Conservation (phyloP, 305 asterid genomes). For the Caryopteris hybrid region DNA sequence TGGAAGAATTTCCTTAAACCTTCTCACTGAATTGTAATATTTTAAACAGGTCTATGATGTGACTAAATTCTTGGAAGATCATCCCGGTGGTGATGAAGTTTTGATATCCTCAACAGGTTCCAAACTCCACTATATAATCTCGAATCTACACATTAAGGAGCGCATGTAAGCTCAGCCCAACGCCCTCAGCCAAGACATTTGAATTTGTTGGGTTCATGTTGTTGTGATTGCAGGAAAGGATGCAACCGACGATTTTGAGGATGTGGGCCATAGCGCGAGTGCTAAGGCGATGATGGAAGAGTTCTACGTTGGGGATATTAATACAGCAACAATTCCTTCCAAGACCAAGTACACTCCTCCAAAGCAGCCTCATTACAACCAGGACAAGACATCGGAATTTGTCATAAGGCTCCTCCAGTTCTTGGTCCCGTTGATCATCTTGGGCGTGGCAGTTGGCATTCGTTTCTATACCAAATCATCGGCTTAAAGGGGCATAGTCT, state of each 20-base stretch:
- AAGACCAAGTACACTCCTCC: constrained; percentile 64
- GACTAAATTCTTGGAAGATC: constrained; percentile 88
- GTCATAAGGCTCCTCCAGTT: constrained; percentile 78
- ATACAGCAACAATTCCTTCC: constrained; percentile 53
- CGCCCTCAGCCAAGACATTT: too few relatives aligned
- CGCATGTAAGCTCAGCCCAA: too few relatives aligned
- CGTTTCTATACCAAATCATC: constrained; percentile 75
- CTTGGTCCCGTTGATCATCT: constrained; percentile 71
- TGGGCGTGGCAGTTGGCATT: constrained; percentile 73
- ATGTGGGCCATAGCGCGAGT: constrained; percentile 73
- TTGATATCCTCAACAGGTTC: constrained; percentile 73
- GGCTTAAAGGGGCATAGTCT: constrained; percentile 28
- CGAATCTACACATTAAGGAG: not conserved
- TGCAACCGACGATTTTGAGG: constrained; percentile 95
- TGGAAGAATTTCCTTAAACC: not conserved
- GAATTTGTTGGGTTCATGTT: not conserved
- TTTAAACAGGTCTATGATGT: constrained; percentile 66
- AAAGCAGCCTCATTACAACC: constrained; percentile 82
- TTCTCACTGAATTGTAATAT: constrained; percentile 2
- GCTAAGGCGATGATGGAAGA: constrained; percentile 74
- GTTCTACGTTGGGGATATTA: constrained; percentile 60
- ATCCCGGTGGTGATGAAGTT: constrained; percentile 97
- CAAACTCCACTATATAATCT: not conserved
- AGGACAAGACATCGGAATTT: constrained; percentile 75
- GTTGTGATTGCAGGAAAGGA: constrained; percentile 56